phyloP scores from a whole-genome alignment of 2,329 filamentous ascomycete species.

The Blastomyces parvus region DNA sequence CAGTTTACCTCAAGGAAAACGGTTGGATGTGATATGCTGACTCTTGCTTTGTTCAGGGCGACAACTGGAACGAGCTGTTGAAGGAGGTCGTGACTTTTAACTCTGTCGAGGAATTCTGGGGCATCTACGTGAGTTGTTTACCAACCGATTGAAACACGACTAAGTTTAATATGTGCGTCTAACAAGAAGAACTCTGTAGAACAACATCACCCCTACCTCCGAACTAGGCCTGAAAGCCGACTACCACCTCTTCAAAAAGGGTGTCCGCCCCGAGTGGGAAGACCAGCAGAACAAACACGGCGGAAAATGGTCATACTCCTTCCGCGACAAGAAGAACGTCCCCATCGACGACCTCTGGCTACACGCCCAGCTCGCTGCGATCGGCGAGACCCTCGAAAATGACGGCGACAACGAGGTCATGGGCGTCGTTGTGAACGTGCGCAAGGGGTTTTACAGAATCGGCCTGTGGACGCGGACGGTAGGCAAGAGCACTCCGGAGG shows the following conservation, averaged over 20 bases:
- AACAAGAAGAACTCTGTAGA: slow-evolving; percentile 46
- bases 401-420: slow-evolving; percentile 93
- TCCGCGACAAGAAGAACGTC: slow-evolving; percentile 80
- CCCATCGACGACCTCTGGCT: slow-evolving; percentile 95
- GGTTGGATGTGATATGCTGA: slow-evolving; percentile 3
- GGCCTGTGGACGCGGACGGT: slow-evolving; percentile 95
- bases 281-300: slow-evolving; percentile 98
- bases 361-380: slow-evolving; percentile 90
- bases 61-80: slow-evolving; percentile 96
- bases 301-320: slow-evolving; percentile 97
- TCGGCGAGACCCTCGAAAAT: slow-evolving; percentile 93
- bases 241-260: slow-evolving; percentile 98
- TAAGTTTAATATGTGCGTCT: neutral
- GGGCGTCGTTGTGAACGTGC: slow-evolving; percentile 98
- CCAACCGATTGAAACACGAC: neutral
- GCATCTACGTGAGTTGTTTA: slow-evolving; percentile 74
- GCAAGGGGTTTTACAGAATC: slow-evolving; percentile 96
- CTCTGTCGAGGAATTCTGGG: slow-evolving; percentile 99
- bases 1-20: slow-evolving; percentile 8
- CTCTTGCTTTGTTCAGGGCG: slow-evolving; percentile 51
- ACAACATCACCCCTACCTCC: slow-evolving; percentile 95
- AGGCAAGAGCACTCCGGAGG: slow-evolving; percentile 69
- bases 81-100: slow-evolving; percentile 99
- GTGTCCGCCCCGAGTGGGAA: slow-evolving; percentile 96
- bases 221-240: slow-evolving; percentile 96